Percentiles rank a stretch among this genome's conserved stretches.
These are phyloP conservation scores for Gnomoniopsis smithogilvyi DNA, from an alignment of 2,329 filamentous ascomycete species.

Conservation along the genomic window DNA sequence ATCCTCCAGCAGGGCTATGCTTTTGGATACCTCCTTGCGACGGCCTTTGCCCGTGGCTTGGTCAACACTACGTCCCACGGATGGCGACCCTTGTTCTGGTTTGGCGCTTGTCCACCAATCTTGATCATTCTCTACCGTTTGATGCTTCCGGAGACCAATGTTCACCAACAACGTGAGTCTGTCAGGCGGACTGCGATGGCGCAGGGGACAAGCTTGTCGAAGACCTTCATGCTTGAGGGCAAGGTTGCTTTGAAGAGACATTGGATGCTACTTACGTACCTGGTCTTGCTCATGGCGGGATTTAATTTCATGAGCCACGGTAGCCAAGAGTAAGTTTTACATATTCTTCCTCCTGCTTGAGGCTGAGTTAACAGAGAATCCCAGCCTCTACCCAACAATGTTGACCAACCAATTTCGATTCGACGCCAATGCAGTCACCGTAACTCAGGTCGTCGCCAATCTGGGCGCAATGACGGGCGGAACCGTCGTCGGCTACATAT, in stretches of 20 bases:
- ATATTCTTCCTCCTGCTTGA: not conserved
- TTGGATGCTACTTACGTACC: slow-evolving; percentile 76
- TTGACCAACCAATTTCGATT: slow-evolving; percentile 54
- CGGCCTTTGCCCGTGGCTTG: slow-evolving; percentile 61
- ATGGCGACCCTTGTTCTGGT: slow-evolving; percentile 89
- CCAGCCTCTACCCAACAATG: slow-evolving; percentile 55
- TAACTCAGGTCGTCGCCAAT: slow-evolving; percentile 71
- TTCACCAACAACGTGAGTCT: slow-evolving; percentile 64
- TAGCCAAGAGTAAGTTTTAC: slow-evolving; percentile 45
- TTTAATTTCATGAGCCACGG: slow-evolving; percentile 92
- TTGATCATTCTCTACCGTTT: slow-evolving; percentile 78
- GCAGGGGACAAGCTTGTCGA: slow-evolving; percentile 46
- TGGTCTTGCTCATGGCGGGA: slow-evolving; percentile 83
- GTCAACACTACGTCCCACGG: slow-evolving; percentile 73
- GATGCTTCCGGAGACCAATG: slow-evolving; percentile 73
- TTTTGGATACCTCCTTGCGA: slow-evolving; percentile 60
- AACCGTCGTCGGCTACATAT: slow-evolving; percentile 62
- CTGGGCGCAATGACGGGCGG: slow-evolving; percentile 69
- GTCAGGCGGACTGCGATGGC: slow-evolving; percentile 42
- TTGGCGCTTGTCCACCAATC: slow-evolving; percentile 75
- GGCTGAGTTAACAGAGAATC: not conserved
- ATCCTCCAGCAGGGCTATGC: slow-evolving; percentile 73
- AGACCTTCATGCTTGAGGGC: slow-evolving; percentile 71
- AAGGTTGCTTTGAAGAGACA: slow-evolving; percentile 75
- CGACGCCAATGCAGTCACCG: slow-evolving; percentile 54